These are phyloP conservation scores for Symbiotaphrina buchneri DNA, from an alignment of 495 filamentous ascomycete species.

Conservation along the genomic window DNA sequence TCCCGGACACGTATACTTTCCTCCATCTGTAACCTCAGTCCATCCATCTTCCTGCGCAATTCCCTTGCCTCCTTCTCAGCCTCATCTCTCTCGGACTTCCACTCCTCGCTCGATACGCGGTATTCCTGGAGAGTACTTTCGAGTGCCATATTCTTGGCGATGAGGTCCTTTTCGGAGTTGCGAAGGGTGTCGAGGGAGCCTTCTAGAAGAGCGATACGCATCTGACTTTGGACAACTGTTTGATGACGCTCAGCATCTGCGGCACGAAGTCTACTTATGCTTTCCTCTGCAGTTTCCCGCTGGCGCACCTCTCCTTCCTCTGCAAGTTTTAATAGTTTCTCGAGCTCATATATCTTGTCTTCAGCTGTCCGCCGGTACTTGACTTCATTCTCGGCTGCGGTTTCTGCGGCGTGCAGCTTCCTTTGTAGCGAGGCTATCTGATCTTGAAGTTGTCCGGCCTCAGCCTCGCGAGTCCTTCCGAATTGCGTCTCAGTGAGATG, in stretches of 20 bases:
- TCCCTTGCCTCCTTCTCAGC: conserved; percentile 28
- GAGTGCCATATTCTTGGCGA: conserved; percentile 31
- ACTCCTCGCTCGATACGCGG: conserved; percentile 28
- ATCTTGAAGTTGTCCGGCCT: conserved; percentile 26
- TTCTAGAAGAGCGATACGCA: conserved; percentile 37
- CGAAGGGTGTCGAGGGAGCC: conserved; percentile 39
- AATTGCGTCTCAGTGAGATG: conserved; percentile 4
- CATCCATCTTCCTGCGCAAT: conserved; percentile 35
- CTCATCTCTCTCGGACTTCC: conserved; percentile 28
- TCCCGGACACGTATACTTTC: conserved; percentile 64
- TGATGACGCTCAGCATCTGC: conserved; percentile 29
- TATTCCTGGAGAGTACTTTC: conserved; percentile 38
- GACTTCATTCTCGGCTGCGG: conserved; percentile 32
- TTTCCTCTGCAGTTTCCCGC: conserved; percentile 43
- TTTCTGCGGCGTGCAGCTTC: conserved; percentile 23
- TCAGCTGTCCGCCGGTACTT: conserved; percentile 42
- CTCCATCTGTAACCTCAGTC: conserved; percentile 52
- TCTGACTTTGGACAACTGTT: conserved; percentile 24
- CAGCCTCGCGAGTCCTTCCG: conserved; percentile 10
- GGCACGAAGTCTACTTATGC: conserved; percentile 27
- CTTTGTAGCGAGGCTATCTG: conserved; percentile 28
- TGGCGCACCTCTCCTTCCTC: conserved; percentile 52
- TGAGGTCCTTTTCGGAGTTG: conserved; percentile 39
- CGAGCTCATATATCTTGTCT: conserved; percentile 47
- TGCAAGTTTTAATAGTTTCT: conserved; percentile 45